Base-by-base conservation (phyloP, 495 filamentous ascomycete species). In the Penicillium macrosclerotiorum region DNA sequence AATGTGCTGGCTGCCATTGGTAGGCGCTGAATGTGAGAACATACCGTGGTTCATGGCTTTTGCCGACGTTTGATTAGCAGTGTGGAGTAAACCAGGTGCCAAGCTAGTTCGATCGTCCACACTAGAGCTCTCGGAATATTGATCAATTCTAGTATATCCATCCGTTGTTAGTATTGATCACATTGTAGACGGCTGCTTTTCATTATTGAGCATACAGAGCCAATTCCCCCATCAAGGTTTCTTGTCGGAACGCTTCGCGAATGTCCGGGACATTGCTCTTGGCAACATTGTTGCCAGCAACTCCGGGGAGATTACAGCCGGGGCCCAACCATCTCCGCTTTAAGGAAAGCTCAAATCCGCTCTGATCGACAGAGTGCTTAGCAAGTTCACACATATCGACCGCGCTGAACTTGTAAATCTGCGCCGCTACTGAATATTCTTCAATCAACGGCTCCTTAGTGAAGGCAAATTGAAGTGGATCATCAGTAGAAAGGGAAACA, bases 381-480 rank as follows among this genome's bases (percentile, higher is more conserved):
- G 93, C 93, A 25, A 98, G 73, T 69, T 98, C 93, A 60, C 94
- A 97, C 93, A 98, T 98, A 63, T 98, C 93, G 5, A 96, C 92
- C 13, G 90, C 88, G 63, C 84, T 94, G 18, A 98, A 80, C 68
- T 96, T 96, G 71, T 96, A 98, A 36, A 98, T 98, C 67, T 98
- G 93, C 8, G 93, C 93, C 16, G 93, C 93, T 14, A 98, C 93
- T 1, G 90, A 89, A 54, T 98, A 98, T 61, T 98, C 93, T 65
- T 98, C 93, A 54, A 98, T 98, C 34, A 98, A 69, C 18, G 93
- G 93, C 62, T 98, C 93, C 64, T 96, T 97, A 20, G 93, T 98
- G 64, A 96, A 98, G 6, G 93, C 93, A 62, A 98, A 97, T 63
- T 98, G 93, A 7, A 98, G 77, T 8, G 93, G 93, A 68, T 98